Percentiles rank a stretch among this genome's conserved stretches.
These are phyloP conservation scores for Cotoneaster glaucophyllus DNA, from an alignment of 306 rosid species.

Conservation along the genomic window DNA sequence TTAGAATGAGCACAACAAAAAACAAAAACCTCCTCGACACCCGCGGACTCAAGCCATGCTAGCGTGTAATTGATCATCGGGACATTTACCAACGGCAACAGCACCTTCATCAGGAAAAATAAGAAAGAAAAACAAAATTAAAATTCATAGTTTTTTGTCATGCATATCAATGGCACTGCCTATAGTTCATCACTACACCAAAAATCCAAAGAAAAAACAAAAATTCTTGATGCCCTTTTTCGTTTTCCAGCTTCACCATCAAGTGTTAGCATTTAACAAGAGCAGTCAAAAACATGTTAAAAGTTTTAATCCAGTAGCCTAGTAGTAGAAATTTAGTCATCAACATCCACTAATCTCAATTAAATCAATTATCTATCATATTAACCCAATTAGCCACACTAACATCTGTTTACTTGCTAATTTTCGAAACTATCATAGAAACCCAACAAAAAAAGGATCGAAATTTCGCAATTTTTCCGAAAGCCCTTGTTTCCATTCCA, in stretches of 20 bases:
- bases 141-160: neutral
- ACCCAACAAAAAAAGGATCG: neutral
- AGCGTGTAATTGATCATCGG: slow-evolving; percentile 89
- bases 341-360: neutral
- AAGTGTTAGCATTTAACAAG: neutral
- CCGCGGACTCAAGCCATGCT: slow-evolving; percentile 97
- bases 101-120: slow-evolving; percentile 44
- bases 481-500: neutral
- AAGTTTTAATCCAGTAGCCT: neutral
- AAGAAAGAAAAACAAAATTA: too few species aligned
- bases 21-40: slow-evolving; percentile 90
- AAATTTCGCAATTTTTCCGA: neutral
- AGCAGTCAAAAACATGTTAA: neutral
- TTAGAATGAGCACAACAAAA: slow-evolving; percentile 91
- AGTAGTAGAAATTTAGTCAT: neutral
- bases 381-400: neutral
- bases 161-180: neutral
- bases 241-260: neutral
- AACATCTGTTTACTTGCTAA: neutral
- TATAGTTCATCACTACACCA: neutral
- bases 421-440: neutral
- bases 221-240: neutral
- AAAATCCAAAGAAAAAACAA: neutral
- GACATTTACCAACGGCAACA: slow-evolving; percentile 74
- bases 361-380: neutral